A percentile compares a stretch with the other conserved stretches of the same genome.
phyloP scores from a whole-genome alignment of 495 filamentous ascomycete genomes.

The Talaromyces adpressus region DNA sequence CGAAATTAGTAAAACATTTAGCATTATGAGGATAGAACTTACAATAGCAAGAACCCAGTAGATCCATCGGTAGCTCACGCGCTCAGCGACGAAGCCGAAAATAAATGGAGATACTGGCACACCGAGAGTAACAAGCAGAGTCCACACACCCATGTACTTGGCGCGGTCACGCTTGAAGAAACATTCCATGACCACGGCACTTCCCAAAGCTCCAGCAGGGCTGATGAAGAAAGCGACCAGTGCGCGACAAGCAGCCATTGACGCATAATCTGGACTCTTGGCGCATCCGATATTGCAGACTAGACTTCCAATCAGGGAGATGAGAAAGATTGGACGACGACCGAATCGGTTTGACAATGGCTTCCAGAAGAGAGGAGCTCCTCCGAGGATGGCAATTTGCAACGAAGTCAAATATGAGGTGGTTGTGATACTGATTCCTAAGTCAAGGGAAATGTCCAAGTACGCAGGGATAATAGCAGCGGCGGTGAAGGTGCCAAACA shows the following conservation, averaged over 20 bases:
- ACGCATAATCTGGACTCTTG: constrained; percentile 14
- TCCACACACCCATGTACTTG: constrained; percentile 42
- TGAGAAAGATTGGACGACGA: constrained; percentile 27
- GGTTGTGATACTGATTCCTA: constrained; percentile 19
- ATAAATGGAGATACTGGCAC: constrained; percentile 26
- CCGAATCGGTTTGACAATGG: constrained; percentile 37
- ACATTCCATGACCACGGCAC: constrained; percentile 40
- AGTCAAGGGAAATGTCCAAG: constrained; percentile 22
- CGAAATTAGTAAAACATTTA: constrained; percentile 13
- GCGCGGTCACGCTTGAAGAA: constrained; percentile 40
- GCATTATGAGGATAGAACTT: constrained; percentile 18
- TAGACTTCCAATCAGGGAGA: constrained; percentile 23
- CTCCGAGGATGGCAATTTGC: constrained; percentile 30
- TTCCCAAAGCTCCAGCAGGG: constrained; percentile 32
- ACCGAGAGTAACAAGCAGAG: constrained; percentile 32
- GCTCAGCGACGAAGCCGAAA: constrained; percentile 25
- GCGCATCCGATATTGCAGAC: constrained; percentile 26
- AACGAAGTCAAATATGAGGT: constrained; percentile 28
- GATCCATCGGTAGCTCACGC: constrained; percentile 20
- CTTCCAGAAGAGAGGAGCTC: constrained; percentile 29
- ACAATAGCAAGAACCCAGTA: constrained; percentile 24
- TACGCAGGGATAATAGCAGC: constrained; percentile 35
- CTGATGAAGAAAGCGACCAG: constrained; percentile 33
- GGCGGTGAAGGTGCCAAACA: constrained; percentile 37
- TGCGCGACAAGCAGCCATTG: constrained; percentile 23